Percentiles rank a stretch among this genome's conserved stretches.
Evolutionary conservation across 2,329 filamentous ascomycete species (phyloP).

Genomic region (Phaeosphaeria sp.): DNA sequence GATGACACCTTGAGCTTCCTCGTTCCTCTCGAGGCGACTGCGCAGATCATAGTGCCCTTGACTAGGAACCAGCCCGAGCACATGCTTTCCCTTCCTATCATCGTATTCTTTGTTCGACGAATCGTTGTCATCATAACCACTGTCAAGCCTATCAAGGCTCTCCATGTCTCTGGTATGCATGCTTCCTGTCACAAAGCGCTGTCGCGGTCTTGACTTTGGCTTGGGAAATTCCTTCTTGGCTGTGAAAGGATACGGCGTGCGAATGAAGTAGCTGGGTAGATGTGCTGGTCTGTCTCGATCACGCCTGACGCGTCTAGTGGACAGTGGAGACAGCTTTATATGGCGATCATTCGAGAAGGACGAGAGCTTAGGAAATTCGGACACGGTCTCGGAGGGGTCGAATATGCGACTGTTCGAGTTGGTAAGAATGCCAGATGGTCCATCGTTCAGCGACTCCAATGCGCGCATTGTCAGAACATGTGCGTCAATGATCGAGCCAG

Average conservation of each 20-base stretch:
- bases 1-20: constrained; percentile 25
- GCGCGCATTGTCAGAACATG: constrained; percentile 39
- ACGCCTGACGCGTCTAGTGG: constrained; percentile 9
- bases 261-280: constrained; percentile 33
- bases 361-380: constrained; percentile 12
- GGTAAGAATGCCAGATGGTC: constrained; percentile 19
- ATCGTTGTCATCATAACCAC: constrained; percentile 7
- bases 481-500: constrained; percentile 39
- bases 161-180: constrained; percentile 4
- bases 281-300: constrained; percentile 23
- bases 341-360: constrained; percentile 26
- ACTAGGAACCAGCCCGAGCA: constrained; percentile 25
- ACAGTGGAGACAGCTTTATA: constrained; percentile 24
- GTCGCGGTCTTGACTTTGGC: constrained; percentile 23
- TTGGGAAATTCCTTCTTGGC: constrained; percentile 36
- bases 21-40: constrained; percentile 26
- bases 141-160: constrained; percentile 11
- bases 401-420: constrained; percentile 13
- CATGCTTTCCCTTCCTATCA: constrained; percentile 28
- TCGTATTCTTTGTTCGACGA: constrained; percentile 11
- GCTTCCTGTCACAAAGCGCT: constrained; percentile 7
- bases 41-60: constrained; percentile 20
- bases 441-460: constrained; percentile 25
- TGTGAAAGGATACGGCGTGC: constrained; percentile 36
- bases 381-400: constrained; percentile 7